Evolutionary conservation across 768 basidiomycete genomes (phyloP).

Genomic region (Xanthoconium purpureum): DNA sequence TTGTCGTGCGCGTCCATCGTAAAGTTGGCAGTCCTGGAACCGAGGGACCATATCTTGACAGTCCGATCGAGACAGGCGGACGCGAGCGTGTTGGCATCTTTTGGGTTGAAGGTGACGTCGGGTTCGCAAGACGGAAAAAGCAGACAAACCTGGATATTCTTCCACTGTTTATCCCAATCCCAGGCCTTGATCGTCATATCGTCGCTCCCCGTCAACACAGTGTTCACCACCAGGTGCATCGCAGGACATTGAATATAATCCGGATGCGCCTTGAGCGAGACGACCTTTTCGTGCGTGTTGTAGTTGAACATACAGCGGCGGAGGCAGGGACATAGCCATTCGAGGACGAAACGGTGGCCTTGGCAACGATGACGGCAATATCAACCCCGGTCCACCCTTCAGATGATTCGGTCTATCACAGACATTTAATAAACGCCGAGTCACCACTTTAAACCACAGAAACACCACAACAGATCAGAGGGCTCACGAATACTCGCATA

Average conservation of each 20-base stretch:
- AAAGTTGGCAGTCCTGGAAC: constrained; percentile 82
- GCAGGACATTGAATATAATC: constrained; percentile 97
- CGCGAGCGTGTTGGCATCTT: constrained; percentile 96
- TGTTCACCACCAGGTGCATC: constrained; percentile 88
- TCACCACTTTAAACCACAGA: background rate
- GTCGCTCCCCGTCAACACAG: constrained; percentile 94
- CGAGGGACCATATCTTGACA: constrained; percentile 99
- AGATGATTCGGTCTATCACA: constrained; percentile 53
- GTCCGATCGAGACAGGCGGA: constrained; percentile 92
- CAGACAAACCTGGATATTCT: too few species aligned
- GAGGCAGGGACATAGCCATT: constrained; percentile 36
- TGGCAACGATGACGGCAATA: constrained; percentile 67
- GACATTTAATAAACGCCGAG: background rate
- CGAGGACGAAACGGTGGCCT: constrained; percentile 46
- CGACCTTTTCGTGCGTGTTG: constrained; percentile 97
- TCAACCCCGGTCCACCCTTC: constrained; percentile 46
- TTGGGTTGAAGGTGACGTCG: constrained; percentile 89
- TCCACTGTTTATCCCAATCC: constrained; percentile 99
- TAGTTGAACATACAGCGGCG: constrained; percentile 80
- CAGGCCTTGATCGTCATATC: constrained; percentile 99
- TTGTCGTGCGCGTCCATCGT: constrained; percentile 98
- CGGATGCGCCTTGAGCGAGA: constrained; percentile 93
- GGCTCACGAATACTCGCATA: constrained; percentile 71
- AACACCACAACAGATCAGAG: too few species aligned
- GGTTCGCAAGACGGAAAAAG: background rate